Evolutionary conservation across 495 filamentous ascomycete species (phyloP).

Genomic region (Trypethelium eluteriae): DNA sequence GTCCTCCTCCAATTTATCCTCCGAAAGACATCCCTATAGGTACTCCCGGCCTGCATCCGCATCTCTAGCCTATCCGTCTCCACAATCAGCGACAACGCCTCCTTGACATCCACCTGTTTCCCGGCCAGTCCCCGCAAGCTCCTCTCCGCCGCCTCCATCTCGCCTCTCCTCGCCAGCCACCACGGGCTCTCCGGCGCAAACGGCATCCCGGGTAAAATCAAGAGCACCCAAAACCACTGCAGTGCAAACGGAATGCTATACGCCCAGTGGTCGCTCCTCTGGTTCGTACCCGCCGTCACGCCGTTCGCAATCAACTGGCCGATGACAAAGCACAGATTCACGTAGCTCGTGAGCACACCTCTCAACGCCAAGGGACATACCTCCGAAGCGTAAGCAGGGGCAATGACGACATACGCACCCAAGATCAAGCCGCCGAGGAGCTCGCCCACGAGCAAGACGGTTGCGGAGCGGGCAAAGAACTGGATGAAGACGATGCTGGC

Average conservation of each 20-base stretch:
- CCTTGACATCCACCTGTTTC: slow-evolving; percentile 35
- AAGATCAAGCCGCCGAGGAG: slow-evolving; percentile 33
- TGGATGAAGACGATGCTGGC: slow-evolving; percentile 45
- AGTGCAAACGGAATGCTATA: slow-evolving; percentile 38
- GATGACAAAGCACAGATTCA: slow-evolving; percentile 44
- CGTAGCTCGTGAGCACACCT: slow-evolving; percentile 33
- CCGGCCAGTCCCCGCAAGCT: slow-evolving; percentile 33
- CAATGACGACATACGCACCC: slow-evolving; percentile 33
- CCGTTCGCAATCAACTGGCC: slow-evolving; percentile 48
- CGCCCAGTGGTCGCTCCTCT: slow-evolving; percentile 31
- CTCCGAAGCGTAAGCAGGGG: slow-evolving; percentile 43
- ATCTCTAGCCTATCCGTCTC: slow-evolving; percentile 36
- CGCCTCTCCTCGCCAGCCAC: slow-evolving; percentile 38
- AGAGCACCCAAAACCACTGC: slow-evolving; percentile 41
- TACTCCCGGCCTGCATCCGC: slow-evolving; percentile 31
- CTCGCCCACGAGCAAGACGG: slow-evolving; percentile 36
- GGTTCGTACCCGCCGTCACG: slow-evolving; percentile 38
- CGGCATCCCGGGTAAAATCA: slow-evolving; percentile 32
- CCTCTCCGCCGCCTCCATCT: slow-evolving; percentile 33
- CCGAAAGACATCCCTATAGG: slow-evolving; percentile 37
- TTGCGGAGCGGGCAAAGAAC: slow-evolving; percentile 41
- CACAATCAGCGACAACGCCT: slow-evolving; percentile 36
- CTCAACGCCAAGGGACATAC: slow-evolving; percentile 28
- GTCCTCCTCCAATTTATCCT: slow-evolving; percentile 34
- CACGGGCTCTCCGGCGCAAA: slow-evolving; percentile 37